Evolutionary conservation across 1,284 basidiomycete species (phyloP), one percentile per base, ranked within the genome.

Genomic region (Tilletia setariae): DNA sequence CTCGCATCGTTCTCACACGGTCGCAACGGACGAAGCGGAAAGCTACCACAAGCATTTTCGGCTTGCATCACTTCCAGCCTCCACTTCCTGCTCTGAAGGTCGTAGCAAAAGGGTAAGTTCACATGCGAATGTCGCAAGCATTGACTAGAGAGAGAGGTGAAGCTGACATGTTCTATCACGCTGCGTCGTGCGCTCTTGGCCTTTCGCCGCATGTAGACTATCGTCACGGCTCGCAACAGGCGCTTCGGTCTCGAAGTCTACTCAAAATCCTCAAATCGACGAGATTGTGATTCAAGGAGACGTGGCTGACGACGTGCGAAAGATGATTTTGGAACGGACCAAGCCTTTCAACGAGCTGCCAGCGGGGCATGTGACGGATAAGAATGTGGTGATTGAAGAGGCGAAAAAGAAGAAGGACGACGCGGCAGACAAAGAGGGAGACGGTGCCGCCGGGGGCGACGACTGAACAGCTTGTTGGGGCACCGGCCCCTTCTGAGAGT

Each of bases 251-350:
- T 73, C 74, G 59, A 79, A 81, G 66, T 78, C 75, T 66, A 70
- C 77, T 1, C 74, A 76, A 56, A 74, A 82, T 64, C 80, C 80
- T 0, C 73, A 73, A 23, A 66, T 81, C 2, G 80, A 82, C 64
- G 80, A 82, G 49, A 82, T 82, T 62, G 76, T 79, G 15, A 76
- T 82, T n/a, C 80, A 82, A 66, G 80, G 80, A 32, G 80, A 82
- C 53, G 79, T 82, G 9, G 77, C 77, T 2, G 78, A 82, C 44
- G 78, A 81, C n/a, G 71, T 82, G 1, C 49, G 66, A 7, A 71
- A 73, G 0, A 62, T 82, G 68, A 74, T 82, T 64, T 63, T 79
- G 25, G 69, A 66, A 43, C 72, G 78, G 35, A 64, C 64, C 15
- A 82, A 82, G 64, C 79, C 80, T 0, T 82, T 82, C 71, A 71